Conservation (phyloP, 2,329 filamentous ascomycete genomes). For the Chaetomium olivaceum region DNA sequence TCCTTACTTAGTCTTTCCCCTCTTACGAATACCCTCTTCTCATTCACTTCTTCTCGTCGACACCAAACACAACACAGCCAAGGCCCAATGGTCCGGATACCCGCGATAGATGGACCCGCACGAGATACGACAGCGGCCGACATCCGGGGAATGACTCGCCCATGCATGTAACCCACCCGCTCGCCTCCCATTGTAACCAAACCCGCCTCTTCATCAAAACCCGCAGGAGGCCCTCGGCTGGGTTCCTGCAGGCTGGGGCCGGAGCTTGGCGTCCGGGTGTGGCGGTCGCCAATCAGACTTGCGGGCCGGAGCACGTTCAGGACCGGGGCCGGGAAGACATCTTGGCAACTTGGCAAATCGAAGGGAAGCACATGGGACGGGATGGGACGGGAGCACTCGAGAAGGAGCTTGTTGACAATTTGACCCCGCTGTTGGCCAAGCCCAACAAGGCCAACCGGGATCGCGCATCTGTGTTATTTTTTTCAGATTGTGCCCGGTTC, state of each 20-base stretch:
- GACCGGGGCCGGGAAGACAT: not conserved
- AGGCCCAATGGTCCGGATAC: not conserved
- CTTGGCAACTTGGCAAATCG: conserved; percentile 19
- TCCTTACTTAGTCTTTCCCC: not conserved
- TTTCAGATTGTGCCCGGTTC: not conserved
- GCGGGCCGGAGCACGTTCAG: conserved; percentile 26
- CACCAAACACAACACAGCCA: not conserved
- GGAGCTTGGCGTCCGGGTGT: conserved; percentile 13
- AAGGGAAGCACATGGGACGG: not conserved
- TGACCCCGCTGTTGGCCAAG: not conserved
- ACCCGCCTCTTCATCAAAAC: conserved; percentile 6
- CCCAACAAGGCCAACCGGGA: conserved; percentile 3
- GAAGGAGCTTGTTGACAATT: not conserved
- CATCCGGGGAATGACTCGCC: not conserved
- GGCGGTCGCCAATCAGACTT: conserved; percentile 28
- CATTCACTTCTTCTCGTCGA: not conserved
- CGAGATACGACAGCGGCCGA: not conserved
- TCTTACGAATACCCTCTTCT: not conserved
- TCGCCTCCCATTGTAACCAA: too few relatives aligned
- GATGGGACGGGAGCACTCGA: not conserved
- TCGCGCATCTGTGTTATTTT: not conserved
- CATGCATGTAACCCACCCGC: not conserved
- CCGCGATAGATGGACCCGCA: not conserved
- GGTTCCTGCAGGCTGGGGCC: conserved; percentile 20
- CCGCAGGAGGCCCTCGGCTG: not conserved